These are phyloP conservation scores for Xylariomycetidae sp. DNA, from an alignment of 2,329 filamentous ascomycete species.

Conservation along the genomic window DNA sequence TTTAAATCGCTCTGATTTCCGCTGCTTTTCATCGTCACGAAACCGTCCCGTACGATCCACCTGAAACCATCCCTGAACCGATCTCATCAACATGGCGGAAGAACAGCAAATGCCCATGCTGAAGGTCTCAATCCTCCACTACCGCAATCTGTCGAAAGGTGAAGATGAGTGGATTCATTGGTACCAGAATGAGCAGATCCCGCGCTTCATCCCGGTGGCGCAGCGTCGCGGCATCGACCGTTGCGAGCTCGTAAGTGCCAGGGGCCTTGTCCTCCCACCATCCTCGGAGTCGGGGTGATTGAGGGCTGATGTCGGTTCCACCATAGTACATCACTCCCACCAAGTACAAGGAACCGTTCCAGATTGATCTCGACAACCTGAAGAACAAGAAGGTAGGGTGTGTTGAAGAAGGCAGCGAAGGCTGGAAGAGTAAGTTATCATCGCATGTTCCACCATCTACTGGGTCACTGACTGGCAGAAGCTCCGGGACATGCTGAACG, in stretches of 20 bases:
- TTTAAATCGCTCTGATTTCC: no score
- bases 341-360: conserved; percentile 7
- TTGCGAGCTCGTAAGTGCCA: conserved; percentile 6
- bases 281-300: no score
- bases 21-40: no score
- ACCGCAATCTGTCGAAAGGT: conserved; percentile 1
- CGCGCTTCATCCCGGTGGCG: conserved; percentile 7
- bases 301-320: no score
- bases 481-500: conserved; percentile 11
- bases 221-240: conserved; percentile 7
- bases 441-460: conserved; percentile 11
- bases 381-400: conserved; percentile 8
- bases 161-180: conserved; percentile 9
- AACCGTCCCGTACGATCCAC: no score
- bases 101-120: neutral
- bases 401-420: no score
- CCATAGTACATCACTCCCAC: conserved; percentile 8
- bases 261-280: no score
- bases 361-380: conserved; percentile 8
- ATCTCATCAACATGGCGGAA: neutral
- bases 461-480: conserved; percentile 12
- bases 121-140: conserved; percentile 1
- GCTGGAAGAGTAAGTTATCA: no score
- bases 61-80: no score
- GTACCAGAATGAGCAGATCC: conserved; percentile 9